Evolutionary conservation across 2,329 filamentous ascomycete genomes (phyloP), one percentile per base, ranked within the genome.

Genomic region (Aaosphaeria pasadenensis): DNA sequence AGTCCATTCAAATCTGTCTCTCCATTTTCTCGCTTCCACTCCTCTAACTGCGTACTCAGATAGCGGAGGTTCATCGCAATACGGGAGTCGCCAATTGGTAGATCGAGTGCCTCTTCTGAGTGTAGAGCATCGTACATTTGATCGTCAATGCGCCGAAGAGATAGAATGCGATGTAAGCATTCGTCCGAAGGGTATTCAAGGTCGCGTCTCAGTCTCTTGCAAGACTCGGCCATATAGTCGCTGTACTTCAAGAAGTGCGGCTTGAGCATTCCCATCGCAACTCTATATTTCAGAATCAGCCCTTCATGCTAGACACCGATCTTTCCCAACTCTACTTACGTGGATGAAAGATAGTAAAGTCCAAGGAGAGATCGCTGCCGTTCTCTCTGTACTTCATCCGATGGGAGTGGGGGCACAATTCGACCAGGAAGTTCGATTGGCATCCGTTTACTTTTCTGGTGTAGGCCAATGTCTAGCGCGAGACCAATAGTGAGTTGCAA

Each of bases 261-360:
- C 46, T 63, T 68, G 24, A 63, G 59, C 9, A 68, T 43, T 4
- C 60, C 59, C 11, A 54, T 52, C 6, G 63, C 52, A 28, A 68
- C 53, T 52, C 66, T 68, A 35, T 4, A n/a, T 1, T 4, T 36
- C n/a, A 30, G 4, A 11, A 13, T 54, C 30, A 57, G 17, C 28
- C 4, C 11, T 11, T 13, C 7, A 35, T 30, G 5, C 5, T 5
- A 30, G 28, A 48, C 17, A 24, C 17, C 17, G 17, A 24, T 24
- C 17, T 24, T 24, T 2, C 17, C 17, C 17, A 24, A 24, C 17
- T 36, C 7, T 36, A 36, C 57, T 24, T 51, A 66, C 64, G 61
- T 58, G 1, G 66, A 67, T 1, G 64, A 61, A 11, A 69, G 48
- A 28, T 66, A 67, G 30, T 68, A 69, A 41, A 64, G 68, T 1